Evolutionary conservation across 257 asterid genomes (phyloP).

Genomic region (Solanum bulbocastanum): DNA sequence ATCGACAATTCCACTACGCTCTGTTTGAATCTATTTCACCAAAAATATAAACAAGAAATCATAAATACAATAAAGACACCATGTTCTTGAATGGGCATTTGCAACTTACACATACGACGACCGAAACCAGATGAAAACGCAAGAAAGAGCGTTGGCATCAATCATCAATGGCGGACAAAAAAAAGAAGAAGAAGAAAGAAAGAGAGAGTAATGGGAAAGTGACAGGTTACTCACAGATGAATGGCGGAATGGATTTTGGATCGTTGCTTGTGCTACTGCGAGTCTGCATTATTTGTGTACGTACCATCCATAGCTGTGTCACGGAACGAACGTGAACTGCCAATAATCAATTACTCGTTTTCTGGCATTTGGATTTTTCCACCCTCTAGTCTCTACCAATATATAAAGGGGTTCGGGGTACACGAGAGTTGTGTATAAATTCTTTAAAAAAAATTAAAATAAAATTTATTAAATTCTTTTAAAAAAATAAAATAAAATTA

Average conservation of each 20-base stretch:
- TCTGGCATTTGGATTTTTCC: not conserved
- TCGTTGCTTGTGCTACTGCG: not conserved
- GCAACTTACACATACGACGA: not conserved
- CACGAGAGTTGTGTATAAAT: not conserved
- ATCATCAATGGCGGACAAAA: not conserved
- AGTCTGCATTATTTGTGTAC: not conserved
- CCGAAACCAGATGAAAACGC: not conserved
- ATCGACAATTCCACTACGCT: not conserved
- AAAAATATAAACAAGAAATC: not conserved
- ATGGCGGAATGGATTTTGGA: not conserved
- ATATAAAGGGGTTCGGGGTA: not conserved
- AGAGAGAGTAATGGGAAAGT: not conserved
- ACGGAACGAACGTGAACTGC: not conserved
- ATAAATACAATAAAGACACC: not conserved
- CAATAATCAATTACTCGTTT: not conserved
- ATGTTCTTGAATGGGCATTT: not conserved
- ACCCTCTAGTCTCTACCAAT: not conserved
- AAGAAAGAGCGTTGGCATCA: not conserved
- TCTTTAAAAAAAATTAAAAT: not conserved
- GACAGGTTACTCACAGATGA: not conserved
- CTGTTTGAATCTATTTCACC: not conserved
- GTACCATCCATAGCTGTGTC: not conserved
- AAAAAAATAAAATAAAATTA: too few relatives aligned
- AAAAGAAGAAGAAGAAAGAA: not conserved
- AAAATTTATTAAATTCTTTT: too few relatives aligned